Evolutionary conservation across 2,329 filamentous ascomycete genomes (phyloP).

Genomic region (Paramyrothecium sp.): DNA sequence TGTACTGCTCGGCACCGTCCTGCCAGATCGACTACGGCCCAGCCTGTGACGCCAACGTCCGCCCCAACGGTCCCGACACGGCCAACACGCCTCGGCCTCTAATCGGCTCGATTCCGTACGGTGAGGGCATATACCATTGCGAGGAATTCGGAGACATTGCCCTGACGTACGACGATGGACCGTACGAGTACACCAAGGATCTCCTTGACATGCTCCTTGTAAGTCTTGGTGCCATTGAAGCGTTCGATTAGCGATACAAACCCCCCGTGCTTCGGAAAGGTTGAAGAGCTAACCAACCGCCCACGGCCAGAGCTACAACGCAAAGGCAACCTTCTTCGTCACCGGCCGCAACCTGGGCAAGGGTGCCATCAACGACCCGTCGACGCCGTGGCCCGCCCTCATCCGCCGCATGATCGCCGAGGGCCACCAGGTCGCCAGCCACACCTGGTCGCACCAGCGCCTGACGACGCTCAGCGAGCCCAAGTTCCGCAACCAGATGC

Average conservation of each 20-base stretch:
- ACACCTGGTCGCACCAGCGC: conserved; percentile 45
- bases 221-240: neutral
- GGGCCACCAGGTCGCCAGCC: conserved; percentile 61
- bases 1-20: conserved; percentile 60
- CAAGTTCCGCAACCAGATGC: conserved; percentile 37
- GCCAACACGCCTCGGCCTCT: conserved; percentile 49
- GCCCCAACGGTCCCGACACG: conserved; percentile 50
- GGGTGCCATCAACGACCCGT: conserved; percentile 38
- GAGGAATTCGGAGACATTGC: conserved; percentile 34
- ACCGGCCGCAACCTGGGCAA: conserved; percentile 35
- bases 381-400: conserved; percentile 29
- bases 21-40: conserved; percentile 62
- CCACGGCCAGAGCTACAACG: conserved; percentile 23
- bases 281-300: no score
- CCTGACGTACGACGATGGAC: conserved; percentile 46
- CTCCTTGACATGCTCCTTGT: conserved; percentile 36
- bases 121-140: conserved; percentile 46
- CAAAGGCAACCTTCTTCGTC: conserved; percentile 38
- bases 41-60: conserved; percentile 59
- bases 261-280: no score
- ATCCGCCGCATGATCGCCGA: conserved; percentile 46
- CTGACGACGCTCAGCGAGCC: conserved; percentile 31
- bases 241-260: no score
- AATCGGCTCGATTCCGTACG: conserved; percentile 54
- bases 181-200: conserved; percentile 37